Conservation (phyloP, 2,329 filamentous ascomycete genomes). For the Sclerotinia borealis region DNA sequence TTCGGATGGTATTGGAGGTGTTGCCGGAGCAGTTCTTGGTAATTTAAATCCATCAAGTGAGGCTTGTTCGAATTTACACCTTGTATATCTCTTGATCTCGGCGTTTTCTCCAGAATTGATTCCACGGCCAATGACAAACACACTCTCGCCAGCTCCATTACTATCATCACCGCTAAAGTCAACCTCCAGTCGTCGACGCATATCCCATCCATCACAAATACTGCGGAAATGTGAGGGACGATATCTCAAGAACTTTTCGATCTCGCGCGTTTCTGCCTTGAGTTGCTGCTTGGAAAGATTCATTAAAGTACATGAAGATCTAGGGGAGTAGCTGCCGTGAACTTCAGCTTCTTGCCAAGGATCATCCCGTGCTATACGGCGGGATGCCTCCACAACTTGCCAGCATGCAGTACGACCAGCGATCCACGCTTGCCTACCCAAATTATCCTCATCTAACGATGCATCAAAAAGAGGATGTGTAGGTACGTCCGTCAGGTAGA, state of each 20-base stretch:
- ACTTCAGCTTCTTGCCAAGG: constrained; percentile 63
- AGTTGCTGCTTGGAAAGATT: constrained; percentile 65
- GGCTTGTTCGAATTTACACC: constrained; percentile 38
- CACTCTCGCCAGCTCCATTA: constrained; percentile 66
- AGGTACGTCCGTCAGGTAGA: constrained; percentile 71
- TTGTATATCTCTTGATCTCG: constrained; percentile 51
- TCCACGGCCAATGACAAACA: constrained; percentile 70
- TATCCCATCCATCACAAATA: constrained; percentile 82
- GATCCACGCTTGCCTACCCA: constrained; percentile 68
- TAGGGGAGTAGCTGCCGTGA: constrained; percentile 72
- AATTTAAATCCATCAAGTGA: constrained; percentile 29
- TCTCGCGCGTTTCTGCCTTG: constrained; percentile 70
- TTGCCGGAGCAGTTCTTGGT: constrained; percentile 29
- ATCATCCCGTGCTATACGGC: constrained; percentile 65
- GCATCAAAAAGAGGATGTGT: constrained; percentile 44
- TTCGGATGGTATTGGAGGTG: constrained; percentile 9
- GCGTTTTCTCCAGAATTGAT: constrained; percentile 32
- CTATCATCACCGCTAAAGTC: constrained; percentile 82
- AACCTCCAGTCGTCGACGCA: constrained; percentile 77
- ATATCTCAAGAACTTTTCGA: constrained; percentile 67
- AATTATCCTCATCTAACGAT: constrained; percentile 43
- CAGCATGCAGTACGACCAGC: constrained; percentile 74
- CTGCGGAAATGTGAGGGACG: constrained; percentile 74
- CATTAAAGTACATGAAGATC: constrained; percentile 70
- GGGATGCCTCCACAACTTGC: constrained; percentile 72